Percentiles rank a stretch among this genome's conserved stretches.
Conservation (phyloP, 1,284 basidiomycete species). For the Ceratobasidium sp. region DNA sequence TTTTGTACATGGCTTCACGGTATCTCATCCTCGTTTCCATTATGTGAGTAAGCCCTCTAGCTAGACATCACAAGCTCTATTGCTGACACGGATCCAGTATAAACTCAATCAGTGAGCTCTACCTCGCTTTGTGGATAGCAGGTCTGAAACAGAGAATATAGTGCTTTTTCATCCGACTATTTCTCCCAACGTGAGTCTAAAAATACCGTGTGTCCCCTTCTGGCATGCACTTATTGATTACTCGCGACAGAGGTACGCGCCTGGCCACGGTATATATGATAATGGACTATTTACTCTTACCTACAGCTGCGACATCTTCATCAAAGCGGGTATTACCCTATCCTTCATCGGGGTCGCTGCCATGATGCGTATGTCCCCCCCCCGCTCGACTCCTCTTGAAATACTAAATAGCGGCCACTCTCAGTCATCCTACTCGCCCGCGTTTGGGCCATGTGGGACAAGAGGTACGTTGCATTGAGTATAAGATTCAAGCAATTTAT, state of each 20-base stretch:
- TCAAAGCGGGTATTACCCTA: background rate
- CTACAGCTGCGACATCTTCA: conserved; percentile 1
- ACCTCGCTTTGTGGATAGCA: too few relatives aligned
- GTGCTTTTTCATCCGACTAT: conserved; percentile 21
- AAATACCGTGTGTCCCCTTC: background rate
- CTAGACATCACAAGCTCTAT: too few relatives aligned
- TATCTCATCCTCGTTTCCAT: background rate
- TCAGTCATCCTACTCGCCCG: conserved; percentile 1
- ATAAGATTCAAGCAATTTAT: too few relatives aligned
- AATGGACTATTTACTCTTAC: background rate
- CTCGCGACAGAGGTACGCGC: conserved; percentile 1
- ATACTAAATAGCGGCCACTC: background rate
- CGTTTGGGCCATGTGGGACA: conserved; percentile 16
- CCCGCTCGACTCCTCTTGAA: too few relatives aligned
- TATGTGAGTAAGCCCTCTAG: background rate
- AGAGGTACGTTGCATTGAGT: background rate
- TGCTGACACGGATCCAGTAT: too few relatives aligned
- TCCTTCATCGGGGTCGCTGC: background rate
- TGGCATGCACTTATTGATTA: background rate
- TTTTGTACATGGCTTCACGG: background rate
- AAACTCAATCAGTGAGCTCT: too few relatives aligned
- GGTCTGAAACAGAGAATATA: background rate
- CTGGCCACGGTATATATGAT: too few relatives aligned
- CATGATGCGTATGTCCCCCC: conserved; percentile 12
- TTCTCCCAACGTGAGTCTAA: conserved; percentile 6